Conservation (phyloP, 352 stramenopile genomes). For the Globisporangium megalacanthum region DNA sequence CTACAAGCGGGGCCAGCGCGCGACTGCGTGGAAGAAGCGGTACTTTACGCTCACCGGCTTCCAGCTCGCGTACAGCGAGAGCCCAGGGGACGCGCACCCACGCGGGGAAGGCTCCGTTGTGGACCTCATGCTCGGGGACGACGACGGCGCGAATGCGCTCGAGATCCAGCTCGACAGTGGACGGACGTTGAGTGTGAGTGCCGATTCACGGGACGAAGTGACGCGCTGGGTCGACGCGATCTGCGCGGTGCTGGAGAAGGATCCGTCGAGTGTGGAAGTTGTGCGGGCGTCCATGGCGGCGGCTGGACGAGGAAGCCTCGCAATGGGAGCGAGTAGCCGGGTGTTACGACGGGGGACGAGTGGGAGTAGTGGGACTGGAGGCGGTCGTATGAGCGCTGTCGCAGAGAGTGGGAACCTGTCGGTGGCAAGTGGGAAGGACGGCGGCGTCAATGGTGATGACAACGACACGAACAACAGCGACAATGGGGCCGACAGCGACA, state of each 20-base stretch:
- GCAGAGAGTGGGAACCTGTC: too few species aligned
- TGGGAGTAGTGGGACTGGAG: background rate
- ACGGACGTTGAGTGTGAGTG: slow-evolving; percentile 56
- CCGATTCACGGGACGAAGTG: slow-evolving; percentile 45
- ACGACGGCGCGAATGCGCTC: slow-evolving; percentile 37
- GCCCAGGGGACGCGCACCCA: slow-evolving; percentile 39
- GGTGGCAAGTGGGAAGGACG: too few species aligned
- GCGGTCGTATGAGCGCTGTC: background rate
- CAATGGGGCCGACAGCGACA: slow-evolving; percentile 1
- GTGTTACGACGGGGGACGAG: slow-evolving; percentile 10
- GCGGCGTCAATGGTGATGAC: too few species aligned
- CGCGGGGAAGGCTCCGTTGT: slow-evolving; percentile 59
- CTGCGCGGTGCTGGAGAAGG: slow-evolving; percentile 46
- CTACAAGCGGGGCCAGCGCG: slow-evolving; percentile 56
- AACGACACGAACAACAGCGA: too few species aligned
- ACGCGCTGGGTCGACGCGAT: slow-evolving; percentile 61
- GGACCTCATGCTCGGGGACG: slow-evolving; percentile 42
- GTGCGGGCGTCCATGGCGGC: slow-evolving; percentile 1
- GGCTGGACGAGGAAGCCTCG: background rate
- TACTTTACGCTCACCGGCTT: slow-evolving; percentile 71
- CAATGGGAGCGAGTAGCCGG: background rate
- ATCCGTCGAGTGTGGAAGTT: slow-evolving; percentile 15
- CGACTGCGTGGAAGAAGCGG: slow-evolving; percentile 56
- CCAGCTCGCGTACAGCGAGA: slow-evolving; percentile 59
- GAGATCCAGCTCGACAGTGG: slow-evolving; percentile 64